Percentiles rank a stretch among this genome's conserved stretches.
Conservation (phyloP, 805 yeast species). For the Ogataea degrootiae region DNA sequence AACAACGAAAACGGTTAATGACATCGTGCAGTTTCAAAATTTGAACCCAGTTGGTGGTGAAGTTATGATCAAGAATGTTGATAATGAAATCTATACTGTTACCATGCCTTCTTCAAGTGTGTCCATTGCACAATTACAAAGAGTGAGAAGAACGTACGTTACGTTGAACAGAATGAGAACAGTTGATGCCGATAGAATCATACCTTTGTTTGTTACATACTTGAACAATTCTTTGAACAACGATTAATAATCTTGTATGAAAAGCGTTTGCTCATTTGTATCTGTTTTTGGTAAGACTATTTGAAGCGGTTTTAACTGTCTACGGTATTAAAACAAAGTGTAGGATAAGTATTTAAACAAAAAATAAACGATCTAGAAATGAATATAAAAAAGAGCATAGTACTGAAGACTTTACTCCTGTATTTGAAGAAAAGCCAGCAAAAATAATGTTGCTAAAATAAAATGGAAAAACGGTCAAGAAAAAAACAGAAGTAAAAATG, state of each 20-base stretch:
- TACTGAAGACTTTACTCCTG: background rate
- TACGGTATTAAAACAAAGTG: background rate
- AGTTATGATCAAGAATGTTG: constrained; percentile 36
- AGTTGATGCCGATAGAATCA: constrained; percentile 64
- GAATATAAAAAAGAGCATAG: too few species aligned
- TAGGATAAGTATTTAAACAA: background rate
- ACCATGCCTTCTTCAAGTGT: constrained; percentile 58
- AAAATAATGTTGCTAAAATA: background rate
- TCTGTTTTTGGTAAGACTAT: background rate
- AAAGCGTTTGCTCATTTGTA: background rate
- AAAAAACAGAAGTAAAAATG: background rate
- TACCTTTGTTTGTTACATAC: constrained; percentile 72
- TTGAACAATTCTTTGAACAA: constrained; percentile 55
- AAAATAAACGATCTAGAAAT: background rate
- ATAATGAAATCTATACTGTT: constrained; percentile 37
- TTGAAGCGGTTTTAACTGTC: background rate
- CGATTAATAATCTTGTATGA: constrained; percentile 7
- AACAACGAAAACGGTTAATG: constrained; percentile 61
- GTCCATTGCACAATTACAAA: constrained; percentile 72
- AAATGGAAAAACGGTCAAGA: background rate
- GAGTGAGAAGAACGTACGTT: constrained; percentile 81
- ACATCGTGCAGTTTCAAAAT: constrained; percentile 59
- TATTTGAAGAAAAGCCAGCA: background rate
- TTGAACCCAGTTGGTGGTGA: constrained; percentile 43
- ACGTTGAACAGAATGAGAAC: constrained; percentile 74